Percentiles rank a stretch among this genome's conserved stretches.
Conservation (phyloP, 805 yeast genomes). For the Lipomyces yamadae region DNA sequence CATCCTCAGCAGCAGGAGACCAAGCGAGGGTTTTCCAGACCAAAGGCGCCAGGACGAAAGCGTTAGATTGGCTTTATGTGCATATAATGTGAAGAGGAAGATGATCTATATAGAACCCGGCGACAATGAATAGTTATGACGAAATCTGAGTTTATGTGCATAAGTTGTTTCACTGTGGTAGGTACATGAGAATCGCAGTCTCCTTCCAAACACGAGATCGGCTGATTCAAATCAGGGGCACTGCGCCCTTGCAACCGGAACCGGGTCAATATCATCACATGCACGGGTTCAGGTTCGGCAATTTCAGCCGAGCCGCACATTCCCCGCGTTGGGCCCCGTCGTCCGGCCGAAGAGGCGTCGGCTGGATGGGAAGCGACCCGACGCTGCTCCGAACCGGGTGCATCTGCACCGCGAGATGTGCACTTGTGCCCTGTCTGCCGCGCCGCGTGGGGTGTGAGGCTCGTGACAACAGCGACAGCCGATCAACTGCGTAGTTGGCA, state of each 20-base stretch:
- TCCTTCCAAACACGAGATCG: too few relatives aligned
- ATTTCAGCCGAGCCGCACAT: background rate
- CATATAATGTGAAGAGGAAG: background rate
- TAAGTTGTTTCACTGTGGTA: too few relatives aligned
- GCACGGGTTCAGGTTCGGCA: background rate
- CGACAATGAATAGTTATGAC: too few relatives aligned
- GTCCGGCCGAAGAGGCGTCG: background rate
- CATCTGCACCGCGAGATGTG: background rate
- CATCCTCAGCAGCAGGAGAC: slow-evolving; percentile 28
- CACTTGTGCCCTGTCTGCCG: too few relatives aligned
- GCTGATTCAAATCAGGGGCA: too few relatives aligned
- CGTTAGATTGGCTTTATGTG: slow-evolving; percentile 18
- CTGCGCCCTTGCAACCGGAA: background rate
- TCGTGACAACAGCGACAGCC: too few relatives aligned
- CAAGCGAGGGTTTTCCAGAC: slow-evolving; percentile 31
- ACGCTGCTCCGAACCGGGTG: background rate
- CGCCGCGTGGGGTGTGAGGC: too few relatives aligned
- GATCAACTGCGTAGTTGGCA: too few relatives aligned
- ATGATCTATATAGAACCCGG: background rate
- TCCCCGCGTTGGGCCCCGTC: background rate
- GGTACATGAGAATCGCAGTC: too few relatives aligned
- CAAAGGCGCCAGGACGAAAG: slow-evolving; percentile 38
- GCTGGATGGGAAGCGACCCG: background rate
- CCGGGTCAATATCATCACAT: background rate
- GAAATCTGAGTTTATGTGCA: too few relatives aligned